Evolutionary conservation across 2,329 filamentous ascomycete species (phyloP).

Genomic region (Orbilia javanica): DNA sequence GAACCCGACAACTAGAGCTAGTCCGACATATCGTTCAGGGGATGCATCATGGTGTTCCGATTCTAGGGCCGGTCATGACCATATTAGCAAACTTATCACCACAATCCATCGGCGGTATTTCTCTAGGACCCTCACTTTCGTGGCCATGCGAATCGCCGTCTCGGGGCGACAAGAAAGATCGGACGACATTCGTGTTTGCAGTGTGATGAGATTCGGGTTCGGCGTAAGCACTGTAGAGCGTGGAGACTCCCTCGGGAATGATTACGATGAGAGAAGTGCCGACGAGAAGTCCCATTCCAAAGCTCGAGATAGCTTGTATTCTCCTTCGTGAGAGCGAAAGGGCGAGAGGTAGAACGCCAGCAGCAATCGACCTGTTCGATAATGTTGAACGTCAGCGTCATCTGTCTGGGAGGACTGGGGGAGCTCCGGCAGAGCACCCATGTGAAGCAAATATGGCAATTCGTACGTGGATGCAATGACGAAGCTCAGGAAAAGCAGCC

Average conservation of each 20-base stretch:
- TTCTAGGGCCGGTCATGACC: constrained; percentile 40
- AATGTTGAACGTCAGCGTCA: constrained; percentile 2
- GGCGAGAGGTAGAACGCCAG: constrained; percentile 88
- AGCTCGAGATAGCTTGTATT: constrained; percentile 86
- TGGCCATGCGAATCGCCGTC: constrained; percentile 1
- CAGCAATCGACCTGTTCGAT: constrained; percentile 87
- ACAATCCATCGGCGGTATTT: neutral
- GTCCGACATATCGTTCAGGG: constrained; percentile 82
- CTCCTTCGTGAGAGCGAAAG: constrained; percentile 89
- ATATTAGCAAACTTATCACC: neutral
- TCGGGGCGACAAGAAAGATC: constrained; percentile 16
- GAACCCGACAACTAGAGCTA: constrained; percentile 88
- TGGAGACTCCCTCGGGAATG: constrained; percentile 95
- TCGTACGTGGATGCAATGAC: constrained; percentile 54
- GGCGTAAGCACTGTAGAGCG: constrained; percentile 75
- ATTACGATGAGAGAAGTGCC: constrained; percentile 97
- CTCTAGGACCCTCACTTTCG: neutral
- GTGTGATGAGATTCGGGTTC: constrained; percentile 63
- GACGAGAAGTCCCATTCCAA: constrained; percentile 93
- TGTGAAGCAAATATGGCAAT: neutral
- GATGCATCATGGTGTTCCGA: constrained; percentile 67
- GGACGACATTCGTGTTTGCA: constrained; percentile 55
- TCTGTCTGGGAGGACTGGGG: constrained; percentile 11
- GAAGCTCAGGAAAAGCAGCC: constrained; percentile 53
- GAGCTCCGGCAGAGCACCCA: constrained; percentile 57